phyloP scores from a whole-genome alignment of 371 early-diverging fungal genomes.

The Mortierella sp. region DNA sequence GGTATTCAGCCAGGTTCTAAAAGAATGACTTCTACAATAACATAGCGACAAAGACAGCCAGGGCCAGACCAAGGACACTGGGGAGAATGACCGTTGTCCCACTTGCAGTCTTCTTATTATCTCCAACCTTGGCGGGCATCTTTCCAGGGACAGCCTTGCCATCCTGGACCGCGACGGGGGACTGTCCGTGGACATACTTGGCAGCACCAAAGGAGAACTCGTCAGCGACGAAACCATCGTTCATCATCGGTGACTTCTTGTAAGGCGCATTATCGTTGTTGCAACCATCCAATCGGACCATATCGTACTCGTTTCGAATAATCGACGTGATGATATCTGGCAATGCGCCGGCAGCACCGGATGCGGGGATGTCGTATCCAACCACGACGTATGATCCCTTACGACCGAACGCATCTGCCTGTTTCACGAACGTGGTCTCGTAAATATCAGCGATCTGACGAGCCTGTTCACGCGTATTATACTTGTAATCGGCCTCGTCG shows the following conservation, averaged over 20 bases:
- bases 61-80: constrained; percentile 5
- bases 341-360: constrained; percentile 63
- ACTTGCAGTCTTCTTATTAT: neutral
- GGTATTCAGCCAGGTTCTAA: neutral
- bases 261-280: constrained; percentile 63
- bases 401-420: constrained; percentile 64
- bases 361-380: constrained; percentile 68
- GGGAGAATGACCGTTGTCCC: neutral
- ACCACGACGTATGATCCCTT: constrained; percentile 65
- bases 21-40: constrained; percentile 5
- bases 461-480: constrained; percentile 52
- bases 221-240: constrained; percentile 59
- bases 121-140: constrained; percentile 34
- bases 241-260: constrained; percentile 53
- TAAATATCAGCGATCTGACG: constrained; percentile 58
- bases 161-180: constrained; percentile 44
- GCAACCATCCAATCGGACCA: constrained; percentile 71
- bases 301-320: constrained; percentile 61
- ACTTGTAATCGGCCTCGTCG: constrained; percentile 67
- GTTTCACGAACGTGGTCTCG: constrained; percentile 58
- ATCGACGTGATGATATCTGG: constrained; percentile 60
- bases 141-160: constrained; percentile 42
- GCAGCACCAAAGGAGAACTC: constrained; percentile 62
- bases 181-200: constrained; percentile 65
- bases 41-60: constrained; percentile 4